Conservation (phyloP, 495 filamentous ascomycete genomes). For the Aspergillus saccharolyticus region DNA sequence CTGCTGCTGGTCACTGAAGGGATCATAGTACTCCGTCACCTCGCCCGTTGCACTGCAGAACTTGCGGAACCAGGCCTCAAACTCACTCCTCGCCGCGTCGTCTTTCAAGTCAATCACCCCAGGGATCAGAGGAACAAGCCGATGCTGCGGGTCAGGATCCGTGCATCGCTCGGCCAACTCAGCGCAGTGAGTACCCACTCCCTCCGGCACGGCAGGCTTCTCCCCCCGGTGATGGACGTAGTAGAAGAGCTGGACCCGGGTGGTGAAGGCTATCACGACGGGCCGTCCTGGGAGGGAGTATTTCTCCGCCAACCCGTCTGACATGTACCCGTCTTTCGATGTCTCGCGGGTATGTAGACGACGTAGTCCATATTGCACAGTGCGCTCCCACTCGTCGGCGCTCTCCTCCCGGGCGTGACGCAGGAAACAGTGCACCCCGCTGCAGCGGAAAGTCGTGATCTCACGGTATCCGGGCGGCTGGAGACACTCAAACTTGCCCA, state of each 20-base stretch:
- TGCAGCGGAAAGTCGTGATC: constrained; percentile 6
- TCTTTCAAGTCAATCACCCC: constrained; percentile 9
- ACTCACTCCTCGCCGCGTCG: background rate
- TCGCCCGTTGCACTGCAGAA: background rate
- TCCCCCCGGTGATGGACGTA: constrained; percentile 9
- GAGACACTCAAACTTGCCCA: constrained; percentile 6
- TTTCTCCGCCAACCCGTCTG: background rate
- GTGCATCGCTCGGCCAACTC: constrained; percentile 10
- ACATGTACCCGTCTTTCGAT: background rate
- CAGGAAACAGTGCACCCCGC: constrained; percentile 10
- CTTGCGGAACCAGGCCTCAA: constrained; percentile 9
- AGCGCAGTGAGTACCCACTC: background rate
- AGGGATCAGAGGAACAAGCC: constrained; percentile 14
- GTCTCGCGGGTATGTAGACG: constrained; percentile 4
- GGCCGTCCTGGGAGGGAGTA: background rate
- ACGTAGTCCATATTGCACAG: constrained; percentile 4
- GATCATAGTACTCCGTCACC: constrained; percentile 11
- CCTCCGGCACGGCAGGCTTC: background rate
- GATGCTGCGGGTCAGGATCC: constrained; percentile 8
- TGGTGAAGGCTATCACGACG: constrained; percentile 14
- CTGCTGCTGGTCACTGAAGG: constrained; percentile 7
- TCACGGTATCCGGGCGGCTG: constrained; percentile 10
- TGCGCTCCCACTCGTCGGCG: constrained; percentile 16
- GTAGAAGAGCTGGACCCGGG: constrained; percentile 16
- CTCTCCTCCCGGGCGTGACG: constrained; percentile 13